These are phyloP conservation scores for Diaporthe eres DNA, from an alignment of 2,329 filamentous ascomycete species.

Conservation along the genomic window DNA sequence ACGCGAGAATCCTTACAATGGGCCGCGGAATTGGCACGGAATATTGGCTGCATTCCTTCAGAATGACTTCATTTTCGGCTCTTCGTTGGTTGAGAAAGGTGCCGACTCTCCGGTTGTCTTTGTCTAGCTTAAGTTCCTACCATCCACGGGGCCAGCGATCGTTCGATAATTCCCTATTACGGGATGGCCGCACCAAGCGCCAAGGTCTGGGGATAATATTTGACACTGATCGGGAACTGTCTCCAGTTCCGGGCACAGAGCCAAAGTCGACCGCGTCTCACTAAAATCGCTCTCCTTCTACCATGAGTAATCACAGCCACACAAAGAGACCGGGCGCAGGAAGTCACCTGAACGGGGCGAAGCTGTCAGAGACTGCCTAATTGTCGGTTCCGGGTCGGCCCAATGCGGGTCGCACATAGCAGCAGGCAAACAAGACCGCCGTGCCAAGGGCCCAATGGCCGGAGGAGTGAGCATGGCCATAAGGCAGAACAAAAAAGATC, in stretches of 20 bases:
- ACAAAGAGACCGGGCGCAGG: conserved; percentile 24
- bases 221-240: background rate
- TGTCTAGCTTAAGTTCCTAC: background rate
- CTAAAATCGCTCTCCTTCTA: background rate
- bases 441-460: conserved; percentile 22
- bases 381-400: conserved; percentile 20
- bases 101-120: conserved; percentile 11
- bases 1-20: conserved; percentile 7
- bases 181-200: background rate
- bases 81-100: background rate
- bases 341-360: conserved; percentile 27
- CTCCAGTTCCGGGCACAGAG: background rate
- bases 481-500: conserved; percentile 32
- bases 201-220: conserved; percentile 11
- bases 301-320: conserved; percentile 26
- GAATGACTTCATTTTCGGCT: conserved; percentile 6
- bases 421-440: conserved; percentile 1
- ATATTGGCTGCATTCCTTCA: conserved; percentile 4
- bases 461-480: background rate
- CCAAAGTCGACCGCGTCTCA: background rate
- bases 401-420: conserved; percentile 19
- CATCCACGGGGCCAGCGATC: background rate
- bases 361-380: conserved; percentile 8
- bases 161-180: background rate
- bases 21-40: conserved; percentile 8